Percentiles rank a stretch among this genome's conserved stretches.
Conservation (phyloP, 805 yeast genomes). For the Lipomyces yamadae region DNA sequence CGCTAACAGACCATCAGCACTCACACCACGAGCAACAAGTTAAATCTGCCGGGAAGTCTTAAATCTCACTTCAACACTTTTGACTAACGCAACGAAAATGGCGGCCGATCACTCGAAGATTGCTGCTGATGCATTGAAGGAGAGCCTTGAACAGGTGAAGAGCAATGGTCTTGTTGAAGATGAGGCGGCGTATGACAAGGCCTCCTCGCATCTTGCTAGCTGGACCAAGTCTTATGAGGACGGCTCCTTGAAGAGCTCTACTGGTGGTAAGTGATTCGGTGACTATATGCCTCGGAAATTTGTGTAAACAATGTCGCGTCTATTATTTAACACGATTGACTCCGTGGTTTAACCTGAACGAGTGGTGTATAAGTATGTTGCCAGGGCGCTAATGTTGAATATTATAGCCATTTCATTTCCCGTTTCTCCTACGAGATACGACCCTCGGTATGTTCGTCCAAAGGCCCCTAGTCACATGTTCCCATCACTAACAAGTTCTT, state of each 20-base stretch:
- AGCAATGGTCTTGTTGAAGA: background rate
- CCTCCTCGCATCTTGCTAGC: background rate
- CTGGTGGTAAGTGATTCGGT: background rate
- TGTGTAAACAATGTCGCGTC: background rate
- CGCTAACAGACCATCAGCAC: background rate
- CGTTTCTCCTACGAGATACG: conserved; percentile 29
- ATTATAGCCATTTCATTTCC: background rate
- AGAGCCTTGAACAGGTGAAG: background rate
- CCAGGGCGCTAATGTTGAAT: background rate
- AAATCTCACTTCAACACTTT: background rate
- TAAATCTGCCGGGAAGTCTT: background rate
- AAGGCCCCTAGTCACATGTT: background rate
- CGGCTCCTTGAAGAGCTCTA: background rate
- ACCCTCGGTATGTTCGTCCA: conserved; percentile 22
- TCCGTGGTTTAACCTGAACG: background rate
- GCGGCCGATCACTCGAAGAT: background rate
- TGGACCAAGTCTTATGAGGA: background rate
- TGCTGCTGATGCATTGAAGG: conserved; percentile 1
- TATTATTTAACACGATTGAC: background rate
- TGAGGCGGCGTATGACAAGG: background rate
- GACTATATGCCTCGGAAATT: background rate
- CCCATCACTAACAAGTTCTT: background rate
- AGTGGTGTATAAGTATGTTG: background rate
- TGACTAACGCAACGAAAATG: background rate
- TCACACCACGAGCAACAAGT: background rate